Base-by-base conservation (phyloP, 2,329 filamentous ascomycete genomes). In the Colletotrichum sp. region DNA sequence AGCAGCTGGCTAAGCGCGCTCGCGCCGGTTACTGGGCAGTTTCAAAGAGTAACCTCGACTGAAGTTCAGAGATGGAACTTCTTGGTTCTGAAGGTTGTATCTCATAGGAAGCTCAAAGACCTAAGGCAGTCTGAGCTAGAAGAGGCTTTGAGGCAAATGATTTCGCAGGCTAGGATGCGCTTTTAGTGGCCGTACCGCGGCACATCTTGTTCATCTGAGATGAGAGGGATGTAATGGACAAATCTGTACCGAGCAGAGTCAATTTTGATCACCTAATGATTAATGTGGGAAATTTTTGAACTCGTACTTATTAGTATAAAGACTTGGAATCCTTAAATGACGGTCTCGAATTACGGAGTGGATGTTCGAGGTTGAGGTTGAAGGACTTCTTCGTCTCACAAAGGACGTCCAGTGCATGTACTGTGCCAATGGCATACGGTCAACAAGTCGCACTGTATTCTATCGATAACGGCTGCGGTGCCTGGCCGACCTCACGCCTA, bases 381-480 rank as follows among this genome's bases (percentile, higher is more conserved):
- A 39, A 39, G 36, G 16, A 39, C 15, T 16, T 16, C 36, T 39
- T 39, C 36, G 15, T 39, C 15, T 8, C 15, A 16, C 36, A 16
- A 8, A 39, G 36, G 36, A 8, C 36, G 13, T 36, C 13, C 13
- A 36, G 8, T 39, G 36, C 6, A 1, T 8, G 15, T 39, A 63
- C 59, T 10, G 59, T 63, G 59, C 10, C 28, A 24, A 36, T 8
- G 7, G 3, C 10, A 21, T 6, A 21, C 12, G 3, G 12, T 8
- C n/a, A 24, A 15, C 28, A 21, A 34, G 1, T 8, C 30, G 26
- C 70, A 76, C 73, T 64, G 71, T 62, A 3, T 1, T 4, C 4
- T 75, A 76, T 71, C 74, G 76, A 76, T 77, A 77, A 76, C 16
- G 1, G 7, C 39, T 12, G n/a, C 59, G 74, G 74, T 74, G 74